These are phyloP conservation scores for Fusarium oxysporum DNA, from an alignment of 2,329 filamentous ascomycete genomes.

Conservation along the genomic window DNA sequence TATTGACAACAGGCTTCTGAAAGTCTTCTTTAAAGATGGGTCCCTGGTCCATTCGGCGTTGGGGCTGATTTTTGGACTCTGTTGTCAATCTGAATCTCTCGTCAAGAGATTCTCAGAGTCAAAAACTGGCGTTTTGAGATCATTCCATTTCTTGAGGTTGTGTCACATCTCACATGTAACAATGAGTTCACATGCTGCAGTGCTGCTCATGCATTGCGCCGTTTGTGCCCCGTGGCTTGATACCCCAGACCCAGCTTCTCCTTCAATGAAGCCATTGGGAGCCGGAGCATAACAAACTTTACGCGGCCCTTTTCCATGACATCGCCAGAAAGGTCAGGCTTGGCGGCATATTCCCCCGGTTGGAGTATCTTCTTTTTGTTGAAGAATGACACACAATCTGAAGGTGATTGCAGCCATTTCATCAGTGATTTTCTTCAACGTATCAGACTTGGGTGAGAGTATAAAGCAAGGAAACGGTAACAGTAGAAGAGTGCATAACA, in stretches of 20 bases:
- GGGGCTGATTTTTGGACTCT: not conserved
- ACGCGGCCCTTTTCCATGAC: not conserved
- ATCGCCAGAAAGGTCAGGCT: not conserved
- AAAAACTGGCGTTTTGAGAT: not conserved
- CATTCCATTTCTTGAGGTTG: constrained; percentile 16
- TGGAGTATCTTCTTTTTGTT: not conserved
- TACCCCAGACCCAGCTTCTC: not conserved
- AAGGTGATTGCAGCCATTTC: not conserved
- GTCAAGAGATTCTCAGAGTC: not conserved
- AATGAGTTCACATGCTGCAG: constrained; percentile 7
- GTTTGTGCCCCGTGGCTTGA: not conserved
- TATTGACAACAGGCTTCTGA: constrained; percentile 7
- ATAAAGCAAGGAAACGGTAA: not conserved
- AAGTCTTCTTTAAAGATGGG: constrained; percentile 10
- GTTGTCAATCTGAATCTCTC: constrained; percentile 5
- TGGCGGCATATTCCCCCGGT: not conserved
- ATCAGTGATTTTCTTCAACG: not conserved
- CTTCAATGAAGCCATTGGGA: not conserved
- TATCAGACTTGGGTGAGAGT: too few relatives aligned
- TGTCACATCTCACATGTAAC: constrained; percentile 30
- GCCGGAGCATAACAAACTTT: not conserved
- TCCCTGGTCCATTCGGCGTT: constrained; percentile 10
- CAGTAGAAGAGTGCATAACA: not conserved
- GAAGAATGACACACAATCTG: not conserved
- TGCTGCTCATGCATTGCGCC: constrained; percentile 9